phyloP scores from a whole-genome alignment of 2,329 filamentous ascomycete species.

The Talaromyces verruculosus region DNA sequence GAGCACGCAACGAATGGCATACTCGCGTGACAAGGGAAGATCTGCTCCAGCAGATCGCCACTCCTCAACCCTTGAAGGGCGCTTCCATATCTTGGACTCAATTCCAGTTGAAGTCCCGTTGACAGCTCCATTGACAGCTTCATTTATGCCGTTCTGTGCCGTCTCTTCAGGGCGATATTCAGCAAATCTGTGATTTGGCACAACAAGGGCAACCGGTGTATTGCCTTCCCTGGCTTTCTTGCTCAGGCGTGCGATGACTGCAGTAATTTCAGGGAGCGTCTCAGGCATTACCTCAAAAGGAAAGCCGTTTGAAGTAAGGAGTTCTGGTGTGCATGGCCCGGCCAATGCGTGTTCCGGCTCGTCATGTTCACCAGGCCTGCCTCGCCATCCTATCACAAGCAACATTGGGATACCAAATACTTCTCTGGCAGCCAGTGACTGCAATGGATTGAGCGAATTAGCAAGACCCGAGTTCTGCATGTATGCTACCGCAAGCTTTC shows the following conservation, averaged over 20 bases:
- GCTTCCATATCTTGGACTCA: not conserved
- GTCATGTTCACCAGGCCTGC: not conserved
- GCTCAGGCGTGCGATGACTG: not conserved
- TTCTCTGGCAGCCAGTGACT: not conserved
- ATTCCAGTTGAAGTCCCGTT: not conserved
- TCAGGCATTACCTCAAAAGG: not conserved
- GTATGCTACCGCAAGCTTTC: not conserved
- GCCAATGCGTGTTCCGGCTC: not conserved
- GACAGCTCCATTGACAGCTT: too few species aligned
- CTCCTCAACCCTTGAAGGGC: not conserved
- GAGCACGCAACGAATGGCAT: not conserved
- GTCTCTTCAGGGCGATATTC: not conserved
- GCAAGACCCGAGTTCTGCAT: not conserved
- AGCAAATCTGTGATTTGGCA: not conserved
- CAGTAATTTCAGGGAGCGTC: not conserved
- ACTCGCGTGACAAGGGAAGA: not conserved
- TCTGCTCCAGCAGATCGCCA: not conserved
- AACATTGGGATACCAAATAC: not conserved
- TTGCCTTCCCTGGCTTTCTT: not conserved
- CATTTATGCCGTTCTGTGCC: not conserved
- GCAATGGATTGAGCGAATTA: not conserved
- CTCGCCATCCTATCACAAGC: not conserved
- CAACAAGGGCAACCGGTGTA: not conserved
- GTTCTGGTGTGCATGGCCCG: not conserved
- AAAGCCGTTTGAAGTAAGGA: not conserved